A percentile compares a stretch with the other conserved stretches of the same genome.
Conservation (phyloP, 495 filamentous ascomycete species). For the Penicillium paradoxum region DNA sequence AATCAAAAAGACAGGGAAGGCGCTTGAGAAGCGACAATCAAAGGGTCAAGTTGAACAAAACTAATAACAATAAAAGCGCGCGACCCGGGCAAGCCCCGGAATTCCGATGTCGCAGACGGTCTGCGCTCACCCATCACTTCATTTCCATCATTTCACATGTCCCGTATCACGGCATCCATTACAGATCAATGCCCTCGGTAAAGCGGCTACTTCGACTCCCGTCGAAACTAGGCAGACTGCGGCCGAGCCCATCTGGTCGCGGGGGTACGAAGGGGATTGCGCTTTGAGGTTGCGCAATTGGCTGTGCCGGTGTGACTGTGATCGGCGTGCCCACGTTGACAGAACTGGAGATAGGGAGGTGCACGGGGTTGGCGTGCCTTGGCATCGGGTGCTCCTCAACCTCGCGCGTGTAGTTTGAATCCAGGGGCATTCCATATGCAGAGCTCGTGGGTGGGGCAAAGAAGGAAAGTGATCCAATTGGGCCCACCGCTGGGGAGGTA, state of each 20-base stretch:
- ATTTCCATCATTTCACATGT: constrained; percentile 24
- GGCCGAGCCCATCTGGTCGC: constrained; percentile 44
- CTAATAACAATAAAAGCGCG: background rate
- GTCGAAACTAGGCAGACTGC: constrained; percentile 50
- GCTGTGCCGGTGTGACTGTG: constrained; percentile 19
- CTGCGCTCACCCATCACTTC: constrained; percentile 10
- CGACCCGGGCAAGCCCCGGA: background rate
- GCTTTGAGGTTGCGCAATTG: constrained; percentile 23
- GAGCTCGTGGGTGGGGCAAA: constrained; percentile 32
- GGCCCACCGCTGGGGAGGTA: constrained; percentile 13
- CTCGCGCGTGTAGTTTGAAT: constrained; percentile 35
- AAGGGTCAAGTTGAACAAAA: background rate
- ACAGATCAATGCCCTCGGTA: constrained; percentile 41
- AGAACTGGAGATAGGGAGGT: constrained; percentile 44
- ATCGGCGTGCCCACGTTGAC: constrained; percentile 29
- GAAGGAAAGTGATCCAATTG: constrained; percentile 16
- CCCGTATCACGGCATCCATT: constrained; percentile 16
- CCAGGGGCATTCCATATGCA: constrained; percentile 35
- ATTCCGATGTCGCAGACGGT: background rate
- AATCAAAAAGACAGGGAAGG: constrained; percentile 6
- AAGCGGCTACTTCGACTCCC: constrained; percentile 54
- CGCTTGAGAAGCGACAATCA: constrained; percentile 3
- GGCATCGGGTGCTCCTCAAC: constrained; percentile 29
- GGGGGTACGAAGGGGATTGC: constrained; percentile 20
- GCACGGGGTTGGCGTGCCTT: constrained; percentile 44